Conservation (phyloP, 768 basidiomycete species). For the Imleria badia region DNA sequence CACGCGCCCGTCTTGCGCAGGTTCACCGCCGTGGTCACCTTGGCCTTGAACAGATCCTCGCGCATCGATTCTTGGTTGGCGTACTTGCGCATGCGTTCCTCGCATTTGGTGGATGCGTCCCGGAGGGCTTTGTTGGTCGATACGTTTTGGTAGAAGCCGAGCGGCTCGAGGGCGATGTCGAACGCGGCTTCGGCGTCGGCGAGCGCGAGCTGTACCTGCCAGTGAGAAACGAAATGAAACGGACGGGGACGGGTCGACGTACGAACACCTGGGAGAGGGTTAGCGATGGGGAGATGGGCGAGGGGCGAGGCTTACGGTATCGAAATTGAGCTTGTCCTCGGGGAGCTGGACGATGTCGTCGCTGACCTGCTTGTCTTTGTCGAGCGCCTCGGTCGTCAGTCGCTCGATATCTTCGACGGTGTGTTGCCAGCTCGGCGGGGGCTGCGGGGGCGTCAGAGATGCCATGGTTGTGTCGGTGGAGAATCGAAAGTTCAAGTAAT, state of each 20-base stretch:
- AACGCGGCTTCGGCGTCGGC: slow-evolving; percentile 57
- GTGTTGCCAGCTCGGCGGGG: slow-evolving; percentile 69
- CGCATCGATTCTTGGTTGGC: slow-evolving; percentile 79
- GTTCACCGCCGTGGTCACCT: slow-evolving; percentile 67
- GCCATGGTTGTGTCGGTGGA: slow-evolving; percentile 33
- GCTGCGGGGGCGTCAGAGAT: slow-evolving; percentile 62
- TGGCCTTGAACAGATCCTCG: slow-evolving; percentile 74
- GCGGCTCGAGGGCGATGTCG: slow-evolving; percentile 52
- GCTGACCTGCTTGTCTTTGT: slow-evolving; percentile 51
- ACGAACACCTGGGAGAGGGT: slow-evolving; percentile 65
- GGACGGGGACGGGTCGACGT: slow-evolving; percentile 35
- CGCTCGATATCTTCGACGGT: slow-evolving; percentile 57
- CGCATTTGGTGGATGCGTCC: slow-evolving; percentile 75
- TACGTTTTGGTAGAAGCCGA: slow-evolving; percentile 82
- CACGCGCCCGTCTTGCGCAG: slow-evolving; percentile 59
- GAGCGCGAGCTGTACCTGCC: slow-evolving; percentile 49
- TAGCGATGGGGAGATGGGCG: neutral
- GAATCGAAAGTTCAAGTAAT: slow-evolving; percentile 4
- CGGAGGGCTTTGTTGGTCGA: slow-evolving; percentile 72
- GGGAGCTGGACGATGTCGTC: slow-evolving; percentile 64
- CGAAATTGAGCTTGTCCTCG: slow-evolving; percentile 59
- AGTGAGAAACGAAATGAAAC: no score
- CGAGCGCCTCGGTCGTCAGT: slow-evolving; percentile 60
- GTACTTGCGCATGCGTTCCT: slow-evolving; percentile 69
- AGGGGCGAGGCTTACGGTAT: slow-evolving; percentile 49